Evolutionary conservation across 495 filamentous ascomycete genomes (phyloP).

Genomic region (Penicillium coffeae): DNA sequence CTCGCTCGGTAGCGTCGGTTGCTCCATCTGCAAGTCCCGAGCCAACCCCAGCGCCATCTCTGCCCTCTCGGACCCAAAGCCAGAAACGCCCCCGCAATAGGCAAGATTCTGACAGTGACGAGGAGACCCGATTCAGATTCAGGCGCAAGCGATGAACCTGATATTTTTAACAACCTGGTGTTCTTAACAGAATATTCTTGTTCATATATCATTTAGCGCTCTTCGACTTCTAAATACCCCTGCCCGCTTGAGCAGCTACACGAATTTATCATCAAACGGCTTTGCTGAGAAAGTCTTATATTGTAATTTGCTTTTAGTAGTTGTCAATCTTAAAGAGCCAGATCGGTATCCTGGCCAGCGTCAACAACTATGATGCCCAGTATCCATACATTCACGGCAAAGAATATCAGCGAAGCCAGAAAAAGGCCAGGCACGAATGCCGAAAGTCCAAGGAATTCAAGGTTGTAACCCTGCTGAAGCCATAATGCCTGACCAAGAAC

Average conservation of each 20-base stretch:
- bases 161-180: too few relatives aligned
- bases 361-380: constrained; percentile 75
- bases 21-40: constrained; percentile 12
- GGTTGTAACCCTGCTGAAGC: constrained; percentile 82
- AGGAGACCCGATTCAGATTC: constrained; percentile 57
- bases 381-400: constrained; percentile 81
- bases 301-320: too few relatives aligned
- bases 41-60: constrained; percentile 11
- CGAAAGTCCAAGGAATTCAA: constrained; percentile 85
- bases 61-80: constrained; percentile 15
- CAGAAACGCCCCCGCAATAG: constrained; percentile 43
- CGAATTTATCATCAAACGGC: neutral
- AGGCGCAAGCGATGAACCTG: constrained; percentile 42
- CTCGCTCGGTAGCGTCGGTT: constrained; percentile 3
- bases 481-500: constrained; percentile 67
- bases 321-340: neutral
- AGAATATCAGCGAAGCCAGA: constrained; percentile 70
- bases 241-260: neutral
- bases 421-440: constrained; percentile 84
- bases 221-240: neutral
- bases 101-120: constrained; percentile 44
- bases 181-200: neutral
- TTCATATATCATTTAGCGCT: neutral
- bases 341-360: constrained; percentile 34
- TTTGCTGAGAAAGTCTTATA: neutral